Evolutionary conservation across 805 yeast genomes (phyloP), one percentile per base, ranked within the genome.

Genomic region (Diddensiella transvaalensis): DNA sequence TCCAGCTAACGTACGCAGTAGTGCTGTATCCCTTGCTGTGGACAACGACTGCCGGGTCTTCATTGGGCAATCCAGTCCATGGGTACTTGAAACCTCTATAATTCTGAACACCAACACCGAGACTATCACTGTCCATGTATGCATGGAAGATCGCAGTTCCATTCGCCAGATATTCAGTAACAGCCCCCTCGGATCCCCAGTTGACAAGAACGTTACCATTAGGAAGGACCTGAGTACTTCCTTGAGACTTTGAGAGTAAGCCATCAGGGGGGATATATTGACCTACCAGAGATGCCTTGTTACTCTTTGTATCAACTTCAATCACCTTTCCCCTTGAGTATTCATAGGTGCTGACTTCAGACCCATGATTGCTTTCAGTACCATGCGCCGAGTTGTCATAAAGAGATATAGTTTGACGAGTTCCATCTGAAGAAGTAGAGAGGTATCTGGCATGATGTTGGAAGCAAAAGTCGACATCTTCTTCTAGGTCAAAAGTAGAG

Each of bases 341-440:
- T 3, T 21, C 21, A n/a, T 41, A 35, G 17, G 45, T 40, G 13
- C 22, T 22, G 3, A 41, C 26, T 22, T 40, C 44, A 3, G 36
- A 15, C 3, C 52, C 52, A 3, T 30, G 35, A 4, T 40, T 40
- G 36, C 30, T 40, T 19, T 49, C 51, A 15, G 51, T 49, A 33
- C 49, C 52, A 40, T 46, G 49, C 5, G 52, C 49, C 4, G 49
- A 45, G 33, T 49, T 49, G 39, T 49, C 52, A 32, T 35, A 49
- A 13, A 49, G 42, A 6, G 52, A 46, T 18, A 49, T 45, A 2
- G 19, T 19, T 23, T 48, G 49, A 24, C 30, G 40, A 2, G 39
- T 26, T 2, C 46, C 46, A 32, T 46, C 49, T 3, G 22, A 26
- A 15, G 49, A 46, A 11, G 49, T 46, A 19, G 46, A 40, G 15